Percentiles rank a stretch among this genome's conserved stretches.
These are phyloP conservation scores for Petunia hybrid DNA, from an alignment of 305 asterid species.

Conservation along the genomic window DNA sequence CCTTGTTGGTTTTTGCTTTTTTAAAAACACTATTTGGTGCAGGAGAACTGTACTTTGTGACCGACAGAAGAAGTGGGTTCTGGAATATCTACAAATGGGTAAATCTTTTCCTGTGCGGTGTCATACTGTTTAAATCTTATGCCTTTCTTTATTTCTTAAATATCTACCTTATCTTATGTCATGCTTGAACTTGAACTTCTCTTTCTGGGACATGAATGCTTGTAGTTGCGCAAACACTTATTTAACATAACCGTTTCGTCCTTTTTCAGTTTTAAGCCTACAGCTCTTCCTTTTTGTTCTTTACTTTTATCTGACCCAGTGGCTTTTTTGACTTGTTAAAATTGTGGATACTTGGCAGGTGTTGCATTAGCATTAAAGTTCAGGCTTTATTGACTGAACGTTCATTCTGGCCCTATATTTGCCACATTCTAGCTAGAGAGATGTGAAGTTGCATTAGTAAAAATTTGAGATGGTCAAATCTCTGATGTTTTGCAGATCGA, in stretches of 20 bases:
- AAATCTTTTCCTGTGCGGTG: constrained; percentile 39
- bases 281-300: constrained; percentile 12
- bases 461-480: constrained; percentile 11
- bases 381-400: neutral
- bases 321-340: constrained; percentile 10
- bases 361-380: constrained; percentile 13
- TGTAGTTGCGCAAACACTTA: neutral
- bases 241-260: constrained; percentile 1
- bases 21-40: constrained; percentile 35
- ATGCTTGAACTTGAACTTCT: neutral
- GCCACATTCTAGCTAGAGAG: constrained; percentile 21
- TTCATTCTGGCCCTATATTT: constrained; percentile 28
- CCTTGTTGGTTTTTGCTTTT: no score
- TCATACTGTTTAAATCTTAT: constrained; percentile 29
- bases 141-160: neutral
- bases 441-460: constrained; percentile 21
- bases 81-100: constrained; percentile 99
- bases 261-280: constrained; percentile 19
- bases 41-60: constrained; percentile 92
- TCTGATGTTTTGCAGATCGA: neutral
- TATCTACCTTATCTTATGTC: constrained; percentile 2
- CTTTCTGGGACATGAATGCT: neutral
- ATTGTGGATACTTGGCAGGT: constrained; percentile 23
- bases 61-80: constrained; percentile 87
- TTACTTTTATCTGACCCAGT: neutral